A percentile compares a stretch with the other conserved stretches of the same genome.
phyloP scores from a whole-genome alignment of 768 basidiomycete genomes.

The Polyporus arcularius region DNA sequence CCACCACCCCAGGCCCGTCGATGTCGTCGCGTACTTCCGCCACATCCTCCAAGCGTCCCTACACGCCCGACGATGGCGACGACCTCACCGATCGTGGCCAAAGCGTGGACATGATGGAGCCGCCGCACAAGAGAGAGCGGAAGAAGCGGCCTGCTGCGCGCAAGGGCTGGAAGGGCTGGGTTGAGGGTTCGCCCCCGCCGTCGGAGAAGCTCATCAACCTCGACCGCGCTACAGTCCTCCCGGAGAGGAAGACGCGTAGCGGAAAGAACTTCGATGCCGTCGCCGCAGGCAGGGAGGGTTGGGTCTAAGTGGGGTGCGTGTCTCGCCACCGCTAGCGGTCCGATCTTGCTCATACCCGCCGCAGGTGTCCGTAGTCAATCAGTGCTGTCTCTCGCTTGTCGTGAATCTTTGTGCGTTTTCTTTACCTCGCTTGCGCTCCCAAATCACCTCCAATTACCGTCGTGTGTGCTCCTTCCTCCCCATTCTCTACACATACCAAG shows the following conservation, averaged over 20 bases:
- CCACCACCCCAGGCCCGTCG: constrained; percentile 75
- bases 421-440: not conserved
- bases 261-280: constrained; percentile 86
- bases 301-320: constrained; percentile 54
- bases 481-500: constrained; percentile 13
- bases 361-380: not conserved
- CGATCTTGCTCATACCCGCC: constrained; percentile 41
- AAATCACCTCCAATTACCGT: not conserved
- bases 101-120: constrained; percentile 25
- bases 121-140: constrained; percentile 30
- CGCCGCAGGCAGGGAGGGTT: constrained; percentile 73
- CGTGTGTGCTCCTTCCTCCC: not conserved
- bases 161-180: constrained; percentile 93
- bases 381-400: constrained; percentile 8
- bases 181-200: constrained; percentile 80
- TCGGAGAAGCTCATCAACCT: constrained; percentile 82
- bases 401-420: constrained; percentile 1
- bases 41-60: constrained; percentile 79
- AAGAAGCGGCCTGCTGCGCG: constrained; percentile 65
- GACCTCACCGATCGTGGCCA: constrained; percentile 31
- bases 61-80: constrained; percentile 68
- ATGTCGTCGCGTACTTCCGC: constrained; percentile 71
- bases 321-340: constrained; percentile 46
- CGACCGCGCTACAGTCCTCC: constrained; percentile 68
- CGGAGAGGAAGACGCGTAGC: constrained; percentile 77